phyloP scores from a whole-genome alignment of 306 rosid species.

The Fagus sylvatica region DNA sequence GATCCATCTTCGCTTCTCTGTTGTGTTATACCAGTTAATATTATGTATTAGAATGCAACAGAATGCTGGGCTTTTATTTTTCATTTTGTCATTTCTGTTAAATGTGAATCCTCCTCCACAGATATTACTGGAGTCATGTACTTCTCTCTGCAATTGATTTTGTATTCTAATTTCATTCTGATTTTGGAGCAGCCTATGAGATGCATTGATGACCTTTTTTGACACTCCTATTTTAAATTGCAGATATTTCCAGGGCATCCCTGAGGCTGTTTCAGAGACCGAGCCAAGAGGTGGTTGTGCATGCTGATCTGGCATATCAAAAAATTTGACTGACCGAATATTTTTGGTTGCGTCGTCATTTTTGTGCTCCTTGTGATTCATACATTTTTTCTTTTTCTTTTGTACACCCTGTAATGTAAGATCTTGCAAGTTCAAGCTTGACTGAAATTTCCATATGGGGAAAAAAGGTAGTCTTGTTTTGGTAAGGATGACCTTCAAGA shows the following conservation, averaged over 20 bases:
- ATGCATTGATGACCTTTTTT: neutral
- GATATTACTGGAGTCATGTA: neutral
- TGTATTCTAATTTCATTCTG: neutral
- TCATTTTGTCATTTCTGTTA: neutral
- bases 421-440: constrained; percentile 27
- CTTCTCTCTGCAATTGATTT: neutral
- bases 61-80: neutral
- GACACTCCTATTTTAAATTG: constrained; percentile 21
- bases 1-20: neutral
- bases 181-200: constrained; percentile 1
- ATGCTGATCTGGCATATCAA: constrained; percentile 52
- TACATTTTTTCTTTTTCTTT: constrained; percentile 23
- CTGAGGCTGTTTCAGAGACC: constrained; percentile 70
- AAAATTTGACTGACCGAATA: constrained; percentile 22
- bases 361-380: constrained; percentile 34
- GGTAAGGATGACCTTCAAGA: constrained; percentile 36
- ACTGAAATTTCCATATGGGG: constrained; percentile 25
- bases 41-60: neutral
- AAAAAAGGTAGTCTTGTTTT: constrained; percentile 28
- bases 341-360: constrained; percentile 21
- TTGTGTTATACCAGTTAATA: neutral
- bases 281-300: constrained; percentile 90
- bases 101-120: neutral
- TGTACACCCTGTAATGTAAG: constrained; percentile 38
- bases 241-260: constrained; percentile 94